Evolutionary conservation across 129 eudicot genomes (phyloP), one percentile per base, ranked within the genome.

Genomic region (Ambrosia artemisiifolia): DNA sequence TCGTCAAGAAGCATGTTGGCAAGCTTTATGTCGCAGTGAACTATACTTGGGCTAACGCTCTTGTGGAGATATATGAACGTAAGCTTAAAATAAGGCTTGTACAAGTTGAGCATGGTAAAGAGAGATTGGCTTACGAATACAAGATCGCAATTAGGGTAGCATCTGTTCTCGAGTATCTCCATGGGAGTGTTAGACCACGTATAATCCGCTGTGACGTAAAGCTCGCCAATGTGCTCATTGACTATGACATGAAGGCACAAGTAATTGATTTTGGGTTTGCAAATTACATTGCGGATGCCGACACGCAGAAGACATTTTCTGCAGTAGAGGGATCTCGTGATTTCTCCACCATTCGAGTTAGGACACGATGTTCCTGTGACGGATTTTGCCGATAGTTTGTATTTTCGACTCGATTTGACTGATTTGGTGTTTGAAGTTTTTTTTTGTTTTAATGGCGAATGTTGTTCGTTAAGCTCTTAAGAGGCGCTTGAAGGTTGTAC

Each of bases 11-110:
- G 70, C 33, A 65, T 53, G 14, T 65, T 65, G 11, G 35, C 70
- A 10, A 53, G 70, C 70, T 65, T 65, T 11, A 65, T 40, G 70
- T 65, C 70, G 9, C 70, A 53, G 48, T 65, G 70, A 4, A 65
- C 70, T 65, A 65, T 65, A 11, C 34, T 1, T 32, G 54, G 9
- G 36, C 70, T 1, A 40, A 36, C 2, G 19, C 70, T 65, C 19
- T 53, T 65, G 19, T 65, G 43, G 12, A 36, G 43, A 35, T 42
- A 38, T 13, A 65, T 42, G 70, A 65, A 65, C 51, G 70, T 51
- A 10, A 65, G 70, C 53, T 65, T 65, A 40, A 32, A 65, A 35
- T 51, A 65, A 65, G 40, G 4, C 3, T 65, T 38, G 51, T 8
- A 42, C 33, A 65, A 65, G 70, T 65, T n/a, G 33, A 65, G 43